phyloP scores from a whole-genome alignment of 495 filamentous ascomycete genomes.

The Neurospora terricola region DNA sequence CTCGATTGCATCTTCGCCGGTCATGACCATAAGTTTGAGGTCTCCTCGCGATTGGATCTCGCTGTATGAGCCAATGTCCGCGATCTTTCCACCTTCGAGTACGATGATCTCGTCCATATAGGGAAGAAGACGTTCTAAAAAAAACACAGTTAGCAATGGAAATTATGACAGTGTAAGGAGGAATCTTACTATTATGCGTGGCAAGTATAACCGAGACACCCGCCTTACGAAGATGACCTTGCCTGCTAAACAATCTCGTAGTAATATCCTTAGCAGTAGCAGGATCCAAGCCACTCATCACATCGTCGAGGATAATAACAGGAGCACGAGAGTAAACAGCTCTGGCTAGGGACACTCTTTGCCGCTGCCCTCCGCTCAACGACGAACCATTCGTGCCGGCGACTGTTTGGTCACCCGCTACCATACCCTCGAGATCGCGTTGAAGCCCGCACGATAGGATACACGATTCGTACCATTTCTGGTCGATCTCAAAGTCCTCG shows the following conservation, averaged over 20 bases:
- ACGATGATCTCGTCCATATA: background rate
- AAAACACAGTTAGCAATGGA: background rate
- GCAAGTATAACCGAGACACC: conserved; percentile 16
- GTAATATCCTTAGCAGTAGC: conserved; percentile 54
- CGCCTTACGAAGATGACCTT: conserved; percentile 17
- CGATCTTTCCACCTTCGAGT: background rate
- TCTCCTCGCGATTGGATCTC: background rate
- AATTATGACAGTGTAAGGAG: background rate
- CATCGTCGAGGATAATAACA: conserved; percentile 33
- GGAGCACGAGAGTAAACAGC: conserved; percentile 23
- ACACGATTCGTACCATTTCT: conserved; percentile 48
- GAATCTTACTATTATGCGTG: conserved; percentile 9
- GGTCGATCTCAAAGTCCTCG: conserved; percentile 33
- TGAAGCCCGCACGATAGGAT: conserved; percentile 48
- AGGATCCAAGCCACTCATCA: conserved; percentile 53
- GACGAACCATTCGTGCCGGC: conserved; percentile 56
- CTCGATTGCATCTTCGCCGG: background rate
- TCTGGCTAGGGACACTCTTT: conserved; percentile 38
- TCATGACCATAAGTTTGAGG: background rate
- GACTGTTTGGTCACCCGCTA: conserved; percentile 45
- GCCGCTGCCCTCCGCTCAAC: conserved; percentile 58
- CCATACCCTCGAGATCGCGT: conserved; percentile 37
- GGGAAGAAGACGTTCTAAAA: background rate
- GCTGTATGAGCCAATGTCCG: background rate
- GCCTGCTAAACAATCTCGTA: conserved; percentile 34